Evolutionary conservation across 192 early-diverging fungal genomes (phyloP).

Genomic region (Obelidium mucronatum): DNA sequence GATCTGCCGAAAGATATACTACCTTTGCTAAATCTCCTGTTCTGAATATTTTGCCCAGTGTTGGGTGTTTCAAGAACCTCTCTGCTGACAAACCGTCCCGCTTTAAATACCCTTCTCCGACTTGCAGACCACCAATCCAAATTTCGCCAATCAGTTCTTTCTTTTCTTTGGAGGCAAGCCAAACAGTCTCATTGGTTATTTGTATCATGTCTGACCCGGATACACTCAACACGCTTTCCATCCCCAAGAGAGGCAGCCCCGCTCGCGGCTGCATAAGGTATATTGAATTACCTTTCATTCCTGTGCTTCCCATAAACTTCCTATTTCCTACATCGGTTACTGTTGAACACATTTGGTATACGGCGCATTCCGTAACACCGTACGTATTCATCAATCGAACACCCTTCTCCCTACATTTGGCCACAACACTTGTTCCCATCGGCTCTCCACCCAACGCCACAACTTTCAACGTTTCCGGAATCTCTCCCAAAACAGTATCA

Average conservation of each 20-base stretch:
- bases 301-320: constrained; percentile 33
- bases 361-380: constrained; percentile 50
- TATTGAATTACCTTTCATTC: constrained; percentile 30
- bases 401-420: constrained; percentile 17
- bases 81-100: constrained; percentile 21
- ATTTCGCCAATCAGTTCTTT: constrained; percentile 30
- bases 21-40: constrained; percentile 32
- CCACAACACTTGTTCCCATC: constrained; percentile 34
- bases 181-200: background rate
- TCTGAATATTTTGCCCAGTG: constrained; percentile 12
- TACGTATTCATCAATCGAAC: constrained; percentile 49
- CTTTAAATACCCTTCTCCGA: constrained; percentile 38
- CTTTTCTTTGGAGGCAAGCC: background rate
- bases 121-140: constrained; percentile 36
- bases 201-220: constrained; percentile 7
- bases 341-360: constrained; percentile 43
- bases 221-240: constrained; percentile 10
- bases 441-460: constrained; percentile 50
- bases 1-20: background rate
- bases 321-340: background rate
- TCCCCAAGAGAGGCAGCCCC: background rate
- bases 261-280: constrained; percentile 33
- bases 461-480: constrained; percentile 21
- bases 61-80: constrained; percentile 28
- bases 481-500: constrained; percentile 29